These are phyloP conservation scores for Verticillium nonalfalfae DNA, from an alignment of 2,329 filamentous ascomycete genomes.

Conservation along the genomic window DNA sequence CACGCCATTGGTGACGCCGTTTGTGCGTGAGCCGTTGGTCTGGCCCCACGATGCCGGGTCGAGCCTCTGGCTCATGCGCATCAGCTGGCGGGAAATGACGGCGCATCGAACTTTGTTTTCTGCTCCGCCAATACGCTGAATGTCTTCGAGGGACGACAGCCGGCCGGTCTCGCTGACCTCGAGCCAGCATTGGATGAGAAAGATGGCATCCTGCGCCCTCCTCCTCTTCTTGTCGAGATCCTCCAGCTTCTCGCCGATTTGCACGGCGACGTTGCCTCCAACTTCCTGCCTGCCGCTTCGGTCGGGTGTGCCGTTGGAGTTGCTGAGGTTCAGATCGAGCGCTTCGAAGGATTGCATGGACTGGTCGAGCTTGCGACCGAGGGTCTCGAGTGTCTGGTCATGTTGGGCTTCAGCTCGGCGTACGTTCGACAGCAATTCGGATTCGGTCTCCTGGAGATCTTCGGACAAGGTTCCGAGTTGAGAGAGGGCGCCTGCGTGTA, in stretches of 20 bases:
- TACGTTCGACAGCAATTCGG: constrained; percentile 83
- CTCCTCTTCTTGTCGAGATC: constrained; percentile 89
- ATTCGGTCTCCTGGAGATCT: constrained; percentile 84
- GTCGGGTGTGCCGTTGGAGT: constrained; percentile 24
- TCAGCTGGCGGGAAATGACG: constrained; percentile 85
- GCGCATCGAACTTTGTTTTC: constrained; percentile 94
- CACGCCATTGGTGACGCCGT: constrained; percentile 43
- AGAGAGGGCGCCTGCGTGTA: constrained; percentile 49
- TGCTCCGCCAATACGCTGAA: constrained; percentile 75
- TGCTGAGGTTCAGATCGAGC: constrained; percentile 76
- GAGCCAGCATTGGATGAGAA: constrained; percentile 93
- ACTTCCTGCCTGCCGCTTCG: constrained; percentile 42
- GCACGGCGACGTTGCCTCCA: constrained; percentile 84
- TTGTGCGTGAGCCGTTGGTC: constrained; percentile 46
- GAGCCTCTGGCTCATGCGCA: constrained; percentile 88
- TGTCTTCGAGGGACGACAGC: constrained; percentile 79
- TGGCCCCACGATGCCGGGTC: constrained; percentile 70
- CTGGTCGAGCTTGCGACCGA: constrained; percentile 84
- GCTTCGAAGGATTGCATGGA: constrained; percentile 89
- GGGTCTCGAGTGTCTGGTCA: constrained; percentile 79
- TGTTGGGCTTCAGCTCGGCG: constrained; percentile 88
- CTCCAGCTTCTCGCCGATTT: constrained; percentile 89
- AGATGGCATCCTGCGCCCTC: constrained; percentile 86
- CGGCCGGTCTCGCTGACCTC: constrained; percentile 89
- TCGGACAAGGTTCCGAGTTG: constrained; percentile 68